Evolutionary conservation across 805 yeast species (phyloP).

Genomic region (Ogataea methanolica): DNA sequence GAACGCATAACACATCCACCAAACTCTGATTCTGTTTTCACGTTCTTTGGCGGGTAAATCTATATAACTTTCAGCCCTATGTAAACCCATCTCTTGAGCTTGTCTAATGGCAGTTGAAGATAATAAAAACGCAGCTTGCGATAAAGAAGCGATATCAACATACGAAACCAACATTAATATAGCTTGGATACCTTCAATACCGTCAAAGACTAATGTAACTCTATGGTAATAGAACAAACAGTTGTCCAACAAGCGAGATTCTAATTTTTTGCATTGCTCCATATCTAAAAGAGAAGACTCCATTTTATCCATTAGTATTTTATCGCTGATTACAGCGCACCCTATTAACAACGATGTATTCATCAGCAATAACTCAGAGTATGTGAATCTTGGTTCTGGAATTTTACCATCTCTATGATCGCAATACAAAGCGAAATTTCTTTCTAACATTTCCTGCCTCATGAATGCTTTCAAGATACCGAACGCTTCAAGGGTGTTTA

Average conservation of each 20-base stretch:
- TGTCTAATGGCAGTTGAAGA: conserved; percentile 44
- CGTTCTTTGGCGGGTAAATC: conserved; percentile 35
- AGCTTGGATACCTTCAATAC: conserved; percentile 47
- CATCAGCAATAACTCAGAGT: conserved; percentile 32
- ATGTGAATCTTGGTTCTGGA: conserved; percentile 19
- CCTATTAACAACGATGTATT: conserved; percentile 24
- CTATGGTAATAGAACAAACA: conserved; percentile 51
- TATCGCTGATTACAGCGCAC: conserved; percentile 7
- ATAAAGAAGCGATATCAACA: conserved; percentile 27
- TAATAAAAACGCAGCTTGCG: conserved; percentile 39
- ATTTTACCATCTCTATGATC: conserved; percentile 22
- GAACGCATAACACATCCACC: conserved; percentile 44
- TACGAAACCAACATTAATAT: conserved; percentile 42
- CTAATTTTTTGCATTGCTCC: conserved; percentile 23
- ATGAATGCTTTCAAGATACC: background rate
- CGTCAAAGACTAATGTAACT: conserved; percentile 45
- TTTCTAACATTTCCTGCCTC: conserved; percentile 3
- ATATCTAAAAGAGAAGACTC: conserved; percentile 5
- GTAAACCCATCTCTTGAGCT: conserved; percentile 56
- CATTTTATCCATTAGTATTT: conserved; percentile 1
- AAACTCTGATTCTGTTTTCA: conserved; percentile 35
- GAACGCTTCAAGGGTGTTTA: background rate
- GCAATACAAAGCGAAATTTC: conserved; percentile 14
- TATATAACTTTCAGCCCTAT: conserved; percentile 41
- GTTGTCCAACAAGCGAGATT: conserved; percentile 31